Conservation (phyloP, 2,329 filamentous ascomycete species). For the Fusarium bactridioides region DNA sequence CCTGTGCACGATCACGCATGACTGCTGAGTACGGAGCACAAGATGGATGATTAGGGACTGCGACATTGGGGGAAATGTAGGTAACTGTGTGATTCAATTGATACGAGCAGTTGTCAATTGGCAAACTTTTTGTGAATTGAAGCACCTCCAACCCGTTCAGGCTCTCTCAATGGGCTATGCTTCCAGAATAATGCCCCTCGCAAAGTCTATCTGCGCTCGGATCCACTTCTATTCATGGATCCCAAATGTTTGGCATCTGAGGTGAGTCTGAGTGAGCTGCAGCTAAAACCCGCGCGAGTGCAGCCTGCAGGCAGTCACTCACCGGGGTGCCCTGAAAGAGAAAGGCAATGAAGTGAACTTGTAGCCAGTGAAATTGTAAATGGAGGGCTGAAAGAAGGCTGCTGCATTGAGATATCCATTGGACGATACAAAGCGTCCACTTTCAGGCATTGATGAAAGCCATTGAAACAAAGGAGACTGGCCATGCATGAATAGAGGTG, state of each 20-base stretch:
- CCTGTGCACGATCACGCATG: conserved; percentile 29
- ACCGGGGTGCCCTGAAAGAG: conserved; percentile 8
- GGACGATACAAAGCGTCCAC: conserved; percentile 7
- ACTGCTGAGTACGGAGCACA: conserved; percentile 12
- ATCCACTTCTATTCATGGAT: background rate
- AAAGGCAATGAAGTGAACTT: background rate
- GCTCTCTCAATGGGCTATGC: background rate
- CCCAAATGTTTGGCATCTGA: conserved; percentile 10
- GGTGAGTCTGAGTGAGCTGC: conserved; percentile 23
- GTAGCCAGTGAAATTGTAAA: conserved; percentile 24
- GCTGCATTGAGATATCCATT: conserved; percentile 3
- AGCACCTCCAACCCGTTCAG: background rate
- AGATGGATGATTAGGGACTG: conserved; percentile 1
- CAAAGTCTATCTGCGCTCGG: conserved; percentile 3
- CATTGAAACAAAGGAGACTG: conserved; percentile 1
- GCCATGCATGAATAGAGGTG: background rate
- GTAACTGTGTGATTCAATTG: background rate
- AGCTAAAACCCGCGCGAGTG: conserved; percentile 24
- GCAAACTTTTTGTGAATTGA: background rate
- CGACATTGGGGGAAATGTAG: background rate
- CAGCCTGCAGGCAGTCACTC: conserved; percentile 30
- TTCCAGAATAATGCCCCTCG: background rate
- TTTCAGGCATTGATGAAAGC: conserved; percentile 13
- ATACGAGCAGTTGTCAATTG: background rate
- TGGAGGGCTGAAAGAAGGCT: conserved; percentile 19